Evolutionary conservation across 768 basidiomycete species (phyloP), one percentile per base, ranked within the genome.

Genomic region (Pisolithus marmoratus): DNA sequence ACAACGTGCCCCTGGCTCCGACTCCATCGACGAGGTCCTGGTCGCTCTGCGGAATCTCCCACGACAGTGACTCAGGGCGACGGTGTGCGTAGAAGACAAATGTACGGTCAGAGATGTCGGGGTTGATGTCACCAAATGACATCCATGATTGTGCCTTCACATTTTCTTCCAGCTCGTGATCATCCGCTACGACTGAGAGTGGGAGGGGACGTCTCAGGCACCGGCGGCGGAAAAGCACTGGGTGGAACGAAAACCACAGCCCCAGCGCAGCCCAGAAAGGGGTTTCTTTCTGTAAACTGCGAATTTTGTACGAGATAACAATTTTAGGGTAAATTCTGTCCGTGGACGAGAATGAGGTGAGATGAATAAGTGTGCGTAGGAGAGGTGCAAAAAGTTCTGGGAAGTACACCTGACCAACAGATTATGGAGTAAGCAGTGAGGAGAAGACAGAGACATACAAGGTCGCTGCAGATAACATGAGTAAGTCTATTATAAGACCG

Each of bases 191-290:
- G 14, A 34, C 12, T 34, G 34, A 14, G 34, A 12, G 34, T 15
- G 4, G 12, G 12, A 34, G 3, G 36, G 12, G 26, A 48, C 11
- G 8, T 20, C 12, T 29, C 40, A 22, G 40, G 5, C 38, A 38
- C 15, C 24, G 37, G 38, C 67, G 40, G 40, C 68, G 71, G 11
- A 60, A 62, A 15, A 84, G 68, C 5, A 85, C 79, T 4, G 83
- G 85, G 40, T 67, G 60, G 54, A 81, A 90, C 20, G 72, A 59
- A 66, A 88, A 90, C 86, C 86, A 91, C 19, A 86, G 66, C 19
- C 90, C 90, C 56, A 93, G 89, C 2, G 84, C 83, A 4, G 75
- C 72, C 89, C 90, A 92, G 65, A 92, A 93, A 0, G 81, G 72
- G 0, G 79, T 72, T 63, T 92, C 90, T 58, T 87, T 88, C 1